Conservation (phyloP, 352 stramenopile genomes). For the Phytophthora crassamura region DNA sequence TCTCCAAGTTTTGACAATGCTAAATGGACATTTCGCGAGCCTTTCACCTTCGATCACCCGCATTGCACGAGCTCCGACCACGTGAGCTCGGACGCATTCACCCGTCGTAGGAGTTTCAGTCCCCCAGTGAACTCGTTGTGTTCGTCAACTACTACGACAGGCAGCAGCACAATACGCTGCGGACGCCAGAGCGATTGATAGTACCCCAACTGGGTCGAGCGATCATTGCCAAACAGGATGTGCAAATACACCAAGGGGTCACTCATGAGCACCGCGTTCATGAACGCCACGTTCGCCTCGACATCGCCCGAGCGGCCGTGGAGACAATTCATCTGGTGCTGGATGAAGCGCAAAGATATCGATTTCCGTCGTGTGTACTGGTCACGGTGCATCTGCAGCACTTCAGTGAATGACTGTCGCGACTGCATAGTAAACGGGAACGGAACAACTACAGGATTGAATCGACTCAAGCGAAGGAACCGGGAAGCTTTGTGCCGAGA, state of each 20-base stretch:
- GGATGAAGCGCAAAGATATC: conserved; percentile 14
- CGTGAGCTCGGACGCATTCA: conserved; percentile 3
- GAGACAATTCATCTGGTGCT: conserved; percentile 28
- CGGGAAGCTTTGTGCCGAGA: neutral
- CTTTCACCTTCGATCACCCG: too few species aligned
- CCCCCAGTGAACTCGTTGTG: conserved; percentile 19
- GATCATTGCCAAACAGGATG: neutral
- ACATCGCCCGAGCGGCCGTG: conserved; percentile 14
- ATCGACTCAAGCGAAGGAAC: neutral
- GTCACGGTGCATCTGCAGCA: too few species aligned
- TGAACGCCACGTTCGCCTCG: conserved; percentile 30
- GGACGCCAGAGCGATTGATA: conserved; percentile 18
- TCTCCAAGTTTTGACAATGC: too few species aligned
- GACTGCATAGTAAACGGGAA: neutral
- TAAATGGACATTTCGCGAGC: too few species aligned
- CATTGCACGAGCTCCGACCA: conserved; percentile 30
- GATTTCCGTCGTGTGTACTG: neutral
- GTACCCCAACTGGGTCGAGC: conserved; percentile 10
- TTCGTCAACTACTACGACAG: neutral
- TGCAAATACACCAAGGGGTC: conserved; percentile 37
- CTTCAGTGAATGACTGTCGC: too few species aligned
- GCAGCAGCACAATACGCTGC: conserved; percentile 13
- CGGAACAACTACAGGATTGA: neutral
- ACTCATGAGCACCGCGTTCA: conserved; percentile 44
- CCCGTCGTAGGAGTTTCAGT: conserved; percentile 4